Base-by-base conservation (phyloP, 495 filamentous ascomycete species). In the Penicillium parvum region DNA sequence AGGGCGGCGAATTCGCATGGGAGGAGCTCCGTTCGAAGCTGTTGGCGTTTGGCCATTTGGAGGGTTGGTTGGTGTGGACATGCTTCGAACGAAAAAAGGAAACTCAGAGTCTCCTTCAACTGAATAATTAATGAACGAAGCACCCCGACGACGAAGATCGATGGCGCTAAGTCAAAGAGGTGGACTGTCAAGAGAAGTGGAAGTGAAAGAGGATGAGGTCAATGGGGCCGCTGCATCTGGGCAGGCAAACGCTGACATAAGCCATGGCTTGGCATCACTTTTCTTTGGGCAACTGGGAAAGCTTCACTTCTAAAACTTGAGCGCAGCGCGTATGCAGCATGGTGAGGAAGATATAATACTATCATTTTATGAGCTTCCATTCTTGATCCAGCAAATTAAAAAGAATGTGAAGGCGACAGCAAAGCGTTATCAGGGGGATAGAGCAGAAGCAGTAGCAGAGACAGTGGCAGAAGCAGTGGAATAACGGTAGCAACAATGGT, bases 1-100 rank as follows among this genome's bases (percentile, higher is more conserved):
- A 18, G 73, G 75, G 17, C 68, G 65, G 19, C 69, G 68, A 29
- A 73, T 69, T 30, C 58, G 58, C 63, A 66, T 64, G 4, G 57
- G 52, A 1, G 65, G 67, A 29, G 59, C 59, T 32, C 62, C 68
- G 52, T 65, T 65, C 21, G 59, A 38, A 14, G 49, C 58, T 2
- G 60, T 58, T 40, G 60, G 58, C 12, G 61, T 53, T 10, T 57
- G 61, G 42, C 47, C 48, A 37, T 51, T 59, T 10, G 61, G 48
- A 17, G 60, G 48, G 38, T 64, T 66, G 10, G 58, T 60, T 28
- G 66, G 58, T 3, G 68, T 63, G 26, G 60, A 63, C 65, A 72
- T 71, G 20, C 27, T 61, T 39, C 27, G 16, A 23, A 32, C n/a
- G 38, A 7, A 32, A 10, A 20, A 23, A 32, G 16, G 38, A 7